A percentile compares a stretch with the other conserved stretches of the same genome.
Evolutionary conservation across 495 filamentous ascomycete genomes (phyloP).

Genomic region (Penicillium macrosclerotiorum): DNA sequence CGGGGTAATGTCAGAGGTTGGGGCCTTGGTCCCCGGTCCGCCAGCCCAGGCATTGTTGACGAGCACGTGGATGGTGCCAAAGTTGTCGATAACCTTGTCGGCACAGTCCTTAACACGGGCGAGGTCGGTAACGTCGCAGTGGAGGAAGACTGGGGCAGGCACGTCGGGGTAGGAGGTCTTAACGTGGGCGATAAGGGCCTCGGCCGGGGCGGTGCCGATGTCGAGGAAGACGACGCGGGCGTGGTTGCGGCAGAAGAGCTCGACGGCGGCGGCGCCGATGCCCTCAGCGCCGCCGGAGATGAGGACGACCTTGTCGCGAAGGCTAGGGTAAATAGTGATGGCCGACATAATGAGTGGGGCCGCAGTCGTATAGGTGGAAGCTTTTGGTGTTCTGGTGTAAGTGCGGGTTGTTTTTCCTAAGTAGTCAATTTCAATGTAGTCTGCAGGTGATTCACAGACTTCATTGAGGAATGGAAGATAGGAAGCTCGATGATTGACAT

Average conservation of each 20-base stretch:
- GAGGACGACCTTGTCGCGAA: constrained; percentile 46
- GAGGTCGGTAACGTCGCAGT: constrained; percentile 46
- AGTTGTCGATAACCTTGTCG: constrained; percentile 22
- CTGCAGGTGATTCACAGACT: too few relatives aligned
- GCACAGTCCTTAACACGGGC: constrained; percentile 24
- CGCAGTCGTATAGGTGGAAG: too few relatives aligned
- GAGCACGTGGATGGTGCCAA: constrained; percentile 32
- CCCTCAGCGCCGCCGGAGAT: constrained; percentile 53
- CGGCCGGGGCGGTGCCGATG: constrained; percentile 27
- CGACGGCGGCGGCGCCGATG: constrained; percentile 47
- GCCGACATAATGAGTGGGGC: too few relatives aligned
- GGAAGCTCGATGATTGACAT: too few relatives aligned
- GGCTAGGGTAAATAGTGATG: constrained; percentile 21
- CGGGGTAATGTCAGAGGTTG: constrained; percentile 22
- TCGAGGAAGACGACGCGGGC: constrained; percentile 49
- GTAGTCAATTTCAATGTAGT: too few relatives aligned
- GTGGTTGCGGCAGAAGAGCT: constrained; percentile 45
- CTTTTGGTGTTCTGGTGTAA: too few relatives aligned
- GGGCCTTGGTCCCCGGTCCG: constrained; percentile 14
- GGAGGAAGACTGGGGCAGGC: constrained; percentile 8
- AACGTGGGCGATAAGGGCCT: constrained; percentile 7
- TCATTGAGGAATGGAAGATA: too few relatives aligned
- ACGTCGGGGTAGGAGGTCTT: background rate
- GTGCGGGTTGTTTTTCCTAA: too few relatives aligned
- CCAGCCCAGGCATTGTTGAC: constrained; percentile 38